Evolutionary conservation across 768 basidiomycete species (phyloP).

Genomic region (Zangia roseola): DNA sequence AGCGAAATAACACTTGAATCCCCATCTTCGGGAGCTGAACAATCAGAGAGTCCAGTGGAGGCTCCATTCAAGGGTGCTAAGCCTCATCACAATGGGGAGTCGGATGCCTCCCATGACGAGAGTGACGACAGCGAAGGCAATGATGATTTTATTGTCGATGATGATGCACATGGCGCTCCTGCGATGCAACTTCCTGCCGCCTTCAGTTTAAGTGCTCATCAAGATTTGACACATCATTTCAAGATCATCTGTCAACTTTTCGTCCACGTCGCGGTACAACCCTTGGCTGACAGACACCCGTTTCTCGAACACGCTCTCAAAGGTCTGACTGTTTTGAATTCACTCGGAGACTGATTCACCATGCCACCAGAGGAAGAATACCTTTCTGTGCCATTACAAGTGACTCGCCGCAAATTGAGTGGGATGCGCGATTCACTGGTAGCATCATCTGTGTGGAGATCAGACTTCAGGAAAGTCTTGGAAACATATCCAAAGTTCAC

Average conservation of each 20-base stretch:
- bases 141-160: conserved; percentile 60
- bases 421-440: conserved; percentile 76
- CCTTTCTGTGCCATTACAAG: conserved; percentile 66
- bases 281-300: conserved; percentile 45
- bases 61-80: conserved; percentile 47
- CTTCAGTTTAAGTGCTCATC: conserved; percentile 79
- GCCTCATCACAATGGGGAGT: conserved; percentile 36
- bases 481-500: conserved; percentile 67
- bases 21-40: conserved; percentile 33
- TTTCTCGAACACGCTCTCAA: conserved; percentile 55
- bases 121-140: conserved; percentile 23
- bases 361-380: conserved; percentile 55
- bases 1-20: conserved; percentile 33
- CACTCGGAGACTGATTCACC: neutral
- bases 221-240: conserved; percentile 77
- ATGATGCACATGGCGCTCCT: conserved; percentile 44
- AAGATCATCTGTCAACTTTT: conserved; percentile 88
- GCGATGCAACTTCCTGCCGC: conserved; percentile 59
- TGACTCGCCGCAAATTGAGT: conserved; percentile 65
- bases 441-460: conserved; percentile 81
- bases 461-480: conserved; percentile 62
- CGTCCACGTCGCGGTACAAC: conserved; percentile 72
- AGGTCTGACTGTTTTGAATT: conserved; percentile 34
- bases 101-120: conserved; percentile 36
- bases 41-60: conserved; percentile 24